Conservation (phyloP, 1,139 yeast species). For the Candida sanyaensis region DNA sequence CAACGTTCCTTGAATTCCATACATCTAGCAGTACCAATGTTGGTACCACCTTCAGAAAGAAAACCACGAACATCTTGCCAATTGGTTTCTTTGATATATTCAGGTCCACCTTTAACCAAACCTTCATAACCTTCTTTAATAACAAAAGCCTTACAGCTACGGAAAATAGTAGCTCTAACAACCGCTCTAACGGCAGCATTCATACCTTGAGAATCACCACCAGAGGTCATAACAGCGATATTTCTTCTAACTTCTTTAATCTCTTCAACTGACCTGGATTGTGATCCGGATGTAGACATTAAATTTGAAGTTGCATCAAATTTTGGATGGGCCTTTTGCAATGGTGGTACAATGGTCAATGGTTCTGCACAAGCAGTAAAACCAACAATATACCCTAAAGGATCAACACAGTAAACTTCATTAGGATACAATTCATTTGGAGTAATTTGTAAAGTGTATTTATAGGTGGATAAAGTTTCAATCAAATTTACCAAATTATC, state of each 20-base stretch:
- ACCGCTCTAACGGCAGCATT: constrained; percentile 81
- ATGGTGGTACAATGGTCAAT: constrained; percentile 52
- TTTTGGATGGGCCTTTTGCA: constrained; percentile 16
- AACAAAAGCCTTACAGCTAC: constrained; percentile 73
- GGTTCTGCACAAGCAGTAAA: constrained; percentile 64
- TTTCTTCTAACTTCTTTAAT: constrained; percentile 27
- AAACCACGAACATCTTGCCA: constrained; percentile 82
- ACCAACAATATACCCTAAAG: constrained; percentile 67
- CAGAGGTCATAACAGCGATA: constrained; percentile 84
- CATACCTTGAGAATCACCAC: constrained; percentile 90
- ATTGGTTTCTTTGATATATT: constrained; percentile 61
- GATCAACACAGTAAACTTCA: constrained; percentile 68
- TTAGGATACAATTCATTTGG: constrained; percentile 72
- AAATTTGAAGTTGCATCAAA: constrained; percentile 9
- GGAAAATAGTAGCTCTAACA: constrained; percentile 69
- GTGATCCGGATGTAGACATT: constrained; percentile 17
- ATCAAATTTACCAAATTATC: constrained; percentile 37
- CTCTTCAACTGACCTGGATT: constrained; percentile 14
- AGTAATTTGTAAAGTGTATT: constrained; percentile 34
- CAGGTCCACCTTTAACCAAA: constrained; percentile 64
- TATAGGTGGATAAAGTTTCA: constrained; percentile 25
- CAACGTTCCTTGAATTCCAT: constrained; percentile 65
- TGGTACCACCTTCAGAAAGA: constrained; percentile 76
- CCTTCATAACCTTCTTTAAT: constrained; percentile 82
- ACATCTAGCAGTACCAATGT: constrained; percentile 80